Evolutionary conservation across 2,329 filamentous ascomycete species (phyloP).

Genomic region (Trichoderma simmonsii): DNA sequence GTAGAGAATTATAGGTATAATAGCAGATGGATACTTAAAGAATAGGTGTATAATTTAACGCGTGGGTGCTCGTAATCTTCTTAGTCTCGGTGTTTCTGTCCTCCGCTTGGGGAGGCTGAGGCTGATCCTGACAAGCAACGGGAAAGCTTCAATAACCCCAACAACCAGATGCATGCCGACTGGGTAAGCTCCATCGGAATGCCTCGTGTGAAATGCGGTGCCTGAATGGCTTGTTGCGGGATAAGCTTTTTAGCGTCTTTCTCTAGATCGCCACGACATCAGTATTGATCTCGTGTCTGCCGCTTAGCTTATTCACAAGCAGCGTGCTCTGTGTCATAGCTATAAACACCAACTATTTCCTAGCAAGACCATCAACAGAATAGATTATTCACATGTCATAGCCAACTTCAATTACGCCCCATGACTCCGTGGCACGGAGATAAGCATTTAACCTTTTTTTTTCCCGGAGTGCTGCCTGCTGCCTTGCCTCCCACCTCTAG

Average conservation of each 20-base stretch:
- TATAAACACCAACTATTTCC: not conserved
- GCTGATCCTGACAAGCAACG: not conserved
- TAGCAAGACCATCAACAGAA: not conserved
- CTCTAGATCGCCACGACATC: not conserved
- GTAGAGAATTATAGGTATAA: no score
- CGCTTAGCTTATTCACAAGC: not conserved
- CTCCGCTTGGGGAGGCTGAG: not conserved
- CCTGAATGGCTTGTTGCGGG: not conserved
- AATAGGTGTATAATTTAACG: no score
- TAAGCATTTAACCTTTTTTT: not conserved
- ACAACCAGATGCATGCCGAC: not conserved
- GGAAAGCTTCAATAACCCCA: not conserved
- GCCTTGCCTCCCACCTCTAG: not conserved
- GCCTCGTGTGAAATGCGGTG: not conserved
- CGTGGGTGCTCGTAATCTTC: no score
- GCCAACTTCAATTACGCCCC: not conserved
- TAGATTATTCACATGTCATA: not conserved
- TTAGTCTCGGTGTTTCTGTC: no score
- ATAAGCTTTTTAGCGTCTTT: constrained; percentile 8
- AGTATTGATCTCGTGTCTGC: not conserved
- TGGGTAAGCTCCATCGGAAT: not conserved
- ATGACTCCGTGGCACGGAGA: not conserved
- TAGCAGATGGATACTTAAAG: no score
- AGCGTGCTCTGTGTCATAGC: not conserved
- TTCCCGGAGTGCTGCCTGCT: not conserved